Conservation (phyloP, 306 rosid species). For the Hippophae gyantsensis region DNA sequence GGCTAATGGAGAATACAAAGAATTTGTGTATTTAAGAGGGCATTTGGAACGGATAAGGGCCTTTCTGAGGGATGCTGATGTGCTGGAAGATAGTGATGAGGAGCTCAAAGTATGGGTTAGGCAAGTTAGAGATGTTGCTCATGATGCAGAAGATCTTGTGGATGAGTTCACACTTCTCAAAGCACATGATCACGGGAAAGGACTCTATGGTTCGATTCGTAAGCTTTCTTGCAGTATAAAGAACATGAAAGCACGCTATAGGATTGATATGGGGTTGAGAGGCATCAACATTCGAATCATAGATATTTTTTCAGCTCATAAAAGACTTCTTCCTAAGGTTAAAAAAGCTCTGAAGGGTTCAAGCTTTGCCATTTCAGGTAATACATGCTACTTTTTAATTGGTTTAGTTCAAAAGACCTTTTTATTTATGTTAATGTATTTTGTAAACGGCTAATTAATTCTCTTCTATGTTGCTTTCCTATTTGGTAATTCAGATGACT, state of each 20-base stretch:
- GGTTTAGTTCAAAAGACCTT: too few species aligned
- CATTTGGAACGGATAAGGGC: slow-evolving; percentile 24
- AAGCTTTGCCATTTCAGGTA: slow-evolving; percentile 28
- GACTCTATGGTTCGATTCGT: slow-evolving; percentile 1
- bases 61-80: slow-evolving; percentile 24
- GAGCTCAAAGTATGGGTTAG: slow-evolving; percentile 25
- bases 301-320: slow-evolving; percentile 7
- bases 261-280: slow-evolving; percentile 6
- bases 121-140: slow-evolving; percentile 26
- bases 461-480: too few species aligned
- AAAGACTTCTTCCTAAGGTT: slow-evolving; percentile 12
- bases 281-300: slow-evolving; percentile 16
- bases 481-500: too few species aligned
- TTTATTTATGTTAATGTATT: too few species aligned
- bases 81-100: slow-evolving; percentile 24
- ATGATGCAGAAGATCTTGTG: slow-evolving; percentile 29
- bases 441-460: too few species aligned
- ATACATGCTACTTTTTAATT: too few species aligned
- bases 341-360: slow-evolving; percentile 21
- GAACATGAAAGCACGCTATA: slow-evolving; percentile 12
- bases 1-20: slow-evolving; percentile 29
- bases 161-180: slow-evolving; percentile 23
- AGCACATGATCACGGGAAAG: slow-evolving; percentile 1
- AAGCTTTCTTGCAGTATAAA: slow-evolving; percentile 8
- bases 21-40: slow-evolving; percentile 14